Base-by-base conservation (phyloP, 805 yeast species). In the Brettanomyces sp. region DNA sequence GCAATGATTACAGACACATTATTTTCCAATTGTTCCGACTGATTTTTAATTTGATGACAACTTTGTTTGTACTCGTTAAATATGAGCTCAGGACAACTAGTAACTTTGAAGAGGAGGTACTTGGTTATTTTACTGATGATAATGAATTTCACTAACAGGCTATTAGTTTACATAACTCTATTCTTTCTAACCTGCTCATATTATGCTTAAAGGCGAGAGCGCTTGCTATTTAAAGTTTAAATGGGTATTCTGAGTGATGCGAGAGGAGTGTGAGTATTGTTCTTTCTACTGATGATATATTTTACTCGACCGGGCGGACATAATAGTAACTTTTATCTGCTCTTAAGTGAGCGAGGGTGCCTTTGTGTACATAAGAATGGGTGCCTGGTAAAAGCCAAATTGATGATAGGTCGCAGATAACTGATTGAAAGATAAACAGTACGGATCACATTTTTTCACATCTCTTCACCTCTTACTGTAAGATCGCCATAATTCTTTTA, bases 11-110 rank as follows among this genome's bases (percentile, higher is more conserved):
- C 72, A 72, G 59, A 63, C 62, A 49, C 14, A 23, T 42, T 42
- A 41, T 46, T 36, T 40, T 49, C 77, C 79, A 74, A 73, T 74
- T 74, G 79, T 74, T 74, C 79, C 79, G 62, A 73, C 79, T 70
- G 79, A 74, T 73, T 36, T 40, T 22, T 36, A 28, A 28, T 36
- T 30, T 21, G 39, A 41, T 34, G 38, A 44, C 14, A 14, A 22
- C 40, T 18, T 13, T 13, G 23, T 13, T 14, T 11, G 36, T 39
- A 42, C 35, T 34, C 41, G 39, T 18, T 34, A 44, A 30, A 24
- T 14, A 40, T 33, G 35, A 41, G 45, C 45, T 44, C n/a, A 28
- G 7, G 32, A 9, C 32, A 28, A 28, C 32, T 9, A 28, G 32
- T 28, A 9, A 28, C 11, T 28, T 28, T 28, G 32, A 28, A 28